Percentiles rank a stretch among this genome's conserved stretches.
Evolutionary conservation across 2,329 filamentous ascomycete species (phyloP).

Genomic region (Raffaelea arxii): DNA sequence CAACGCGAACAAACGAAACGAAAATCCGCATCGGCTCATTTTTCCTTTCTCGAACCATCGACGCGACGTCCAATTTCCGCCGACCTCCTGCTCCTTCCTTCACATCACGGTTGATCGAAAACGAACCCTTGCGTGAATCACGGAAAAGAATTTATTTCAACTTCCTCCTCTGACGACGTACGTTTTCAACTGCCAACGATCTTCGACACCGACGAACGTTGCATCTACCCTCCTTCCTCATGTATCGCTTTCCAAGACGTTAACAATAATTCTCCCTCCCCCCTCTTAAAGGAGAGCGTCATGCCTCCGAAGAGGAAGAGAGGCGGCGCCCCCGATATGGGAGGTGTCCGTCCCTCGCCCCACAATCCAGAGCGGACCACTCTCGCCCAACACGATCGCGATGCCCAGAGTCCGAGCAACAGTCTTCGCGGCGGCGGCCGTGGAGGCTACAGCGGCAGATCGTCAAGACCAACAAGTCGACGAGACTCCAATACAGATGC

Average conservation of each 20-base stretch:
- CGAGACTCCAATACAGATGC: not conserved
- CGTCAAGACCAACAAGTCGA: not conserved
- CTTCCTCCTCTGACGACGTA: not conserved
- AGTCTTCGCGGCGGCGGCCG: conserved; percentile 28
- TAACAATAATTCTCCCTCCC: conserved; percentile 1
- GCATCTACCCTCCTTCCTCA: not conserved
- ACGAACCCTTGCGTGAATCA: too few relatives aligned
- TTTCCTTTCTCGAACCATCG: conserved; percentile 3
- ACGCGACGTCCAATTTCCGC: not conserved
- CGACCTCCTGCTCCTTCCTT: too few relatives aligned
- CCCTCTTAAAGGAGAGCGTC: conserved; percentile 5
- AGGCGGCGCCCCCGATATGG: conserved; percentile 35
- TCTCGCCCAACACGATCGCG: conserved; percentile 48
- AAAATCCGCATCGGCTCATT: too few relatives aligned
- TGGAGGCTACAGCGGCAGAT: conserved; percentile 30
- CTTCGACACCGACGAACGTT: not conserved
- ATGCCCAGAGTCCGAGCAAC: conserved; percentile 26
- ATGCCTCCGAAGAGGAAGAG: conserved; percentile 55
- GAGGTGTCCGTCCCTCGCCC: conserved; percentile 46
- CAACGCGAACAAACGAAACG: too few relatives aligned
- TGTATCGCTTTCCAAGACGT: not conserved
- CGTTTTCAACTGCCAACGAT: not conserved
- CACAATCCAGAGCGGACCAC: conserved; percentile 50
- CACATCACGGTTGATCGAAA: too few relatives aligned
- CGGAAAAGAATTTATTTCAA: not conserved